These are phyloP conservation scores for Meyerozyma athensensis DNA, from an alignment of 1,139 yeast genomes.

Conservation along the genomic window DNA sequence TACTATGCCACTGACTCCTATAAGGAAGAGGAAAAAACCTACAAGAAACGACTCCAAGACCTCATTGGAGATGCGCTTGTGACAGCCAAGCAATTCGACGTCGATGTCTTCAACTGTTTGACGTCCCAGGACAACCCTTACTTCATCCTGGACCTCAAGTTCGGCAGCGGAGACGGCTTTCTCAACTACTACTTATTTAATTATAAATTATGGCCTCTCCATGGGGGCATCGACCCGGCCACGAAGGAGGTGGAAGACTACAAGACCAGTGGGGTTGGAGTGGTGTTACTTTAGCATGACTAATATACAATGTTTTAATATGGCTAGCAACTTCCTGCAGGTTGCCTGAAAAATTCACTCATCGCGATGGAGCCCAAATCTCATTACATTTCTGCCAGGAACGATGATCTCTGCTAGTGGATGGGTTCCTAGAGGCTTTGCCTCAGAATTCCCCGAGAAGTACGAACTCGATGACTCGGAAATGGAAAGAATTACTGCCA, in stretches of 20 bases:
- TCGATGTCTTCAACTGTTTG: constrained; percentile 92
- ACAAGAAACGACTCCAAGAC: constrained; percentile 54
- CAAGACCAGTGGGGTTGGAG: constrained; percentile 79
- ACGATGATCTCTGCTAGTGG: constrained; percentile 83
- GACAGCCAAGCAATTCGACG: constrained; percentile 58
- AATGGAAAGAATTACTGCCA: constrained; percentile 80
- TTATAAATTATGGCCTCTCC: constrained; percentile 74
- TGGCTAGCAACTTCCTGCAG: neutral
- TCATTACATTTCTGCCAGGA: neutral
- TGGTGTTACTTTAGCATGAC: constrained; percentile 59
- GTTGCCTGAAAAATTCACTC: constrained; percentile 1
- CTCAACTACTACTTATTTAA: constrained; percentile 89
- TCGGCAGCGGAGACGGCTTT: constrained; percentile 92
- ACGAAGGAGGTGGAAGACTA: constrained; percentile 48
- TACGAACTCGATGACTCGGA: constrained; percentile 89
- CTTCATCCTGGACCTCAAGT: constrained; percentile 76
- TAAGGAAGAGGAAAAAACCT: constrained; percentile 20
- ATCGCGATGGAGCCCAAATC: neutral
- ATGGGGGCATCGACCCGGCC: constrained; percentile 66
- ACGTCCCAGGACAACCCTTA: constrained; percentile 85
- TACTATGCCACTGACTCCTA: constrained; percentile 76
- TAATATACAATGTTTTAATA: neutral
- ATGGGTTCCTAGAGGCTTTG: constrained; percentile 97
- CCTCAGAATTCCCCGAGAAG: constrained; percentile 87
- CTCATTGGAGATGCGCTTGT: constrained; percentile 75